Base-by-base conservation (phyloP, 177 flowering plant species). In the Vitis hybrid region DNA sequence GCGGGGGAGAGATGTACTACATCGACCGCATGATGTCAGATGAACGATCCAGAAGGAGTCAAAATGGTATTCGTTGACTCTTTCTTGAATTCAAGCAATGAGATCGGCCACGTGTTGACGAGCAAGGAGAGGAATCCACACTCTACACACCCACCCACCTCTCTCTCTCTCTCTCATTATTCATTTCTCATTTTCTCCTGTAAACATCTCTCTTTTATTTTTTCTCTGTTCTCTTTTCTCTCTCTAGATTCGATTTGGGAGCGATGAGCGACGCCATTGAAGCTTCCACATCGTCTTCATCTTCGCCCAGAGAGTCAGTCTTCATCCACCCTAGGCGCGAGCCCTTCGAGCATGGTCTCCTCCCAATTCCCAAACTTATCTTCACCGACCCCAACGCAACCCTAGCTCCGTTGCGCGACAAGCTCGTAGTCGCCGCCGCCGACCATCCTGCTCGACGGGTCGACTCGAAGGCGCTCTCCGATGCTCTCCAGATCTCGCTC, bases 271-370 rank as follows among this genome's bases (percentile, higher is more conserved):
- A 82, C 30, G 62, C 68, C 24, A 62, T 66, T 78, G 86, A 81
- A 14, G 80, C 83, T 15, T 62, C 87, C 27, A 61, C 81, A 15
- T 52, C 85, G 7, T 19, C 83, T 2, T 67, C 81, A 16, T 68
- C 70, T 16, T 5, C 58, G 5, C 66, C 13, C 70, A 13, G 10
- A 74, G 56, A 83, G 56, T 60, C 69, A 52, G 32, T 75, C 27
- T 61, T 80, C 48, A 72, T 94, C 71, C 97, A 86, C 71, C 83
- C 89, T 0, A 72, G 98, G 24, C 81, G 97, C 11, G 99, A 90
- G 84, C 90, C 97, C 3, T 95, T 95, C 90, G 98, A 95, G 79
- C 84, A 91, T 68, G 99, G 98, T 30, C 97, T 95, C 55, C 82
- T 95, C 55, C 98, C 97, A 1, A 89, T 95, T 78, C 86, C 90